Percentiles rank a stretch among this genome's conserved stretches.
phyloP scores from a whole-genome alignment of 805 yeast species.

The Barnettozyma vustinii region DNA sequence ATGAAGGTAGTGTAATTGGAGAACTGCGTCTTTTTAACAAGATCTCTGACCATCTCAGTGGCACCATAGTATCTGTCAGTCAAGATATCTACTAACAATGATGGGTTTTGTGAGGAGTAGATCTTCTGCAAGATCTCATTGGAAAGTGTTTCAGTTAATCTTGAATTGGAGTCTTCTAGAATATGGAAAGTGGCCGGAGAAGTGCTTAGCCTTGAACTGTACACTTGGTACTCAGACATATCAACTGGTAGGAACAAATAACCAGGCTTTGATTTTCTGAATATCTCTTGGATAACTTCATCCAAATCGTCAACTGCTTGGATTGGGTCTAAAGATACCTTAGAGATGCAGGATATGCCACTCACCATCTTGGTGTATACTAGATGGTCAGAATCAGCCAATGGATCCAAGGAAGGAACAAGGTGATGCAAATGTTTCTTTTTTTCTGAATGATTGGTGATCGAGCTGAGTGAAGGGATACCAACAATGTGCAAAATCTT shows the following conservation, averaged over 20 bases:
- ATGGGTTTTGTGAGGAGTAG: constrained; percentile 51
- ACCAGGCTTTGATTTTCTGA: constrained; percentile 68
- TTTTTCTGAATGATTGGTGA: constrained; percentile 25
- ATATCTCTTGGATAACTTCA: constrained; percentile 50
- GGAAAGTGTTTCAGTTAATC: constrained; percentile 32
- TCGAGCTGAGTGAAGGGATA: constrained; percentile 31
- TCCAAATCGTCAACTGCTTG: constrained; percentile 62
- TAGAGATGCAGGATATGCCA: constrained; percentile 52
- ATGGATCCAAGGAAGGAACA: constrained; percentile 45
- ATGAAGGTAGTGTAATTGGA: constrained; percentile 56
- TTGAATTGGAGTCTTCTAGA: constrained; percentile 17
- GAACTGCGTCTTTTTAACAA: constrained; percentile 40
- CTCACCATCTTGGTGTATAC: constrained; percentile 60
- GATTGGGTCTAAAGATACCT: constrained; percentile 38
- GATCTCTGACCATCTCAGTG: constrained; percentile 35
- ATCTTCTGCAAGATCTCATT: constrained; percentile 43
- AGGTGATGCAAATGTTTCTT: constrained; percentile 50
- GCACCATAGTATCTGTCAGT: constrained; percentile 55
- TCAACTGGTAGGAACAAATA: constrained; percentile 76
- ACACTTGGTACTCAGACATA: constrained; percentile 43
- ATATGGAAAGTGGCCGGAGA: constrained; percentile 27
- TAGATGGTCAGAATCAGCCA: constrained; percentile 55
- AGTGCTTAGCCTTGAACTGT: constrained; percentile 30
- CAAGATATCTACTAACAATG: constrained; percentile 66
- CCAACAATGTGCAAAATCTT: constrained; percentile 86